A percentile compares a stretch with the other conserved stretches of the same genome.
Conservation (phyloP, 169 alveolate genomes). For the Theileria parva region DNA sequence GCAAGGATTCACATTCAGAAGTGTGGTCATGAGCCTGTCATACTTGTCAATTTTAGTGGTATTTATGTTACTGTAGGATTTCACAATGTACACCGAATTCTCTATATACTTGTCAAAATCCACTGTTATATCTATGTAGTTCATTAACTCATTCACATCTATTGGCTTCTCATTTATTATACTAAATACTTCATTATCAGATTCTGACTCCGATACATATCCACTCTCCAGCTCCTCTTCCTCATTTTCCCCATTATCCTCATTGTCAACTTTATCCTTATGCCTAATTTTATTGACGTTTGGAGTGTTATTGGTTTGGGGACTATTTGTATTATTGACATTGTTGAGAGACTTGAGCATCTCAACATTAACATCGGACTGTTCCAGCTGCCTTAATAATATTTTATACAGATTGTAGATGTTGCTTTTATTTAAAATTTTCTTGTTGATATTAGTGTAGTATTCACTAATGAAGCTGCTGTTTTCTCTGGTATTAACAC, state of each 20-base stretch:
- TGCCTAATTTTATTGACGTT: background rate
- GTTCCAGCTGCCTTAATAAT: background rate
- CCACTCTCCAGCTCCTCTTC: background rate
- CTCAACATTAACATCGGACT: background rate
- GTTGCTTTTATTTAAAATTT: background rate
- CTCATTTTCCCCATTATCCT: background rate
- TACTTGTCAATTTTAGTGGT: slow-evolving; percentile 3
- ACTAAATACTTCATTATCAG: background rate
- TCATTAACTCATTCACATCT: slow-evolving; percentile 2
- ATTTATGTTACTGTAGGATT: background rate
- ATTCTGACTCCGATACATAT: background rate
- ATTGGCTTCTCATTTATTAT: background rate
- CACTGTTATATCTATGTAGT: slow-evolving; percentile 3
- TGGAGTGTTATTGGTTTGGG: background rate
- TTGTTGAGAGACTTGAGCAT: background rate
- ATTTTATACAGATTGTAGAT: background rate
- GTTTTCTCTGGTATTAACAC: background rate
- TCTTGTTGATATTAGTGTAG: background rate
- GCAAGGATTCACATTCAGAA: slow-evolving; percentile 40
- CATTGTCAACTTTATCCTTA: background rate
- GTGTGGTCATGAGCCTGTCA: slow-evolving; percentile 21
- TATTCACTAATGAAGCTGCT: background rate
- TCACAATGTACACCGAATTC: background rate
- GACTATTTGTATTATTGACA: background rate
- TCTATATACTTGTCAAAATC: slow-evolving; percentile 7